Conservation (phyloP, 225 moss, liverwort and hornwort genomes). For the Ulota crispa region DNA sequence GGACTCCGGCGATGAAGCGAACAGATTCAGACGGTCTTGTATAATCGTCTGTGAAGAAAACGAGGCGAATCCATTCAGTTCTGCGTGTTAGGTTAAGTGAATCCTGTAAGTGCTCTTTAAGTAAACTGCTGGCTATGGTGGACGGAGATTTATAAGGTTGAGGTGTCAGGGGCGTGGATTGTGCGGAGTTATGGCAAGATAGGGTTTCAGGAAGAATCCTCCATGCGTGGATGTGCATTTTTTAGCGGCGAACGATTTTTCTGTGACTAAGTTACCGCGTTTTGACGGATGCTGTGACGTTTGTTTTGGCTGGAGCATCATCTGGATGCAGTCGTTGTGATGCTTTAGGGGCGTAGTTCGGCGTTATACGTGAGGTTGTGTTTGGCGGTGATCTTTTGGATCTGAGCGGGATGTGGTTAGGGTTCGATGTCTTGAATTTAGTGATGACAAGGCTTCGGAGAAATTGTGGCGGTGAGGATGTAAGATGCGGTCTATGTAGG, state of each 20-base stretch:
- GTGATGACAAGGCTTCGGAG: conserved; percentile 17
- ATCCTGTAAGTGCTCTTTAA: neutral
- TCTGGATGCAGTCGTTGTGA: conserved; percentile 4
- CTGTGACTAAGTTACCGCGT: neutral
- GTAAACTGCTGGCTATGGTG: conserved; percentile 19
- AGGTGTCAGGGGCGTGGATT: conserved; percentile 2
- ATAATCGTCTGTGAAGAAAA: neutral
- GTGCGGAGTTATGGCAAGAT: conserved; percentile 5
- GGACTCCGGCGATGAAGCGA: neutral
- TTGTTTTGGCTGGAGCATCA: neutral
- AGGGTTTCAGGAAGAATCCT: neutral
- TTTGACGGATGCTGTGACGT: conserved; percentile 9
- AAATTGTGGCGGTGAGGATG: conserved; percentile 26
- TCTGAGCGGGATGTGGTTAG: conserved; percentile 34
- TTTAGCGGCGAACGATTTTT: neutral
- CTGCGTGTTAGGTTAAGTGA: conserved; percentile 3
- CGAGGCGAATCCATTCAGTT: neutral
- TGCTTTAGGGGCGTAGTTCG: conserved; percentile 13
- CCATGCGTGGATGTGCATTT: neutral
- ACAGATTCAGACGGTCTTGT: neutral
- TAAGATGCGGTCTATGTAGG: conserved; percentile 12
- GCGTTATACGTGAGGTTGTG: neutral
- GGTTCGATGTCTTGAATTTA: conserved; percentile 26
- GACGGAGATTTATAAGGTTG: neutral
- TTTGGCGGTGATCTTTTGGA: conserved; percentile 26